Percentiles rank a stretch among this genome's conserved stretches.
Conservation (phyloP, 2,329 filamentous ascomycete species). For the Bretziella fagacearum region DNA sequence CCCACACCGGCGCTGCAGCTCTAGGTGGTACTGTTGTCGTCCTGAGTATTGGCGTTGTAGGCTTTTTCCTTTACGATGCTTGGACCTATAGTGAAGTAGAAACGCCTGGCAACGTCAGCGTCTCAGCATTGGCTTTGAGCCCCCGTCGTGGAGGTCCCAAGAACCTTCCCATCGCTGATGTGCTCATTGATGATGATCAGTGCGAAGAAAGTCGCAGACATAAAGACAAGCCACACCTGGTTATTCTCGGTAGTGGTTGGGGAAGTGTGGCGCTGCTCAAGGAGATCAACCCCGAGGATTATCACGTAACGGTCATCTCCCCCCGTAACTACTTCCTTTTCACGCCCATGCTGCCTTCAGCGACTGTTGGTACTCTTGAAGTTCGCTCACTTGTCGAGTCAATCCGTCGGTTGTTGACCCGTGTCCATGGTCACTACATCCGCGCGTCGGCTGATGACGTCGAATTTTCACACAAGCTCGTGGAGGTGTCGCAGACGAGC, state of each 20-base stretch:
- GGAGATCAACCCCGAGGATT: conserved; percentile 74
- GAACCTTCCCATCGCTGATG: conserved; percentile 80
- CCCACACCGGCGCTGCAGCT: conserved; percentile 53
- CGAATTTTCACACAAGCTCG: conserved; percentile 77
- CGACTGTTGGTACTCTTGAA: conserved; percentile 88
- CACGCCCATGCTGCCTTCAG: conserved; percentile 93
- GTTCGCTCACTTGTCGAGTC: conserved; percentile 84
- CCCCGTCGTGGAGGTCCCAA: conserved; percentile 79
- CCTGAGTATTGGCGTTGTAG: conserved; percentile 50
- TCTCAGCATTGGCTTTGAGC: conserved; percentile 69
- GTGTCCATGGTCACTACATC: conserved; percentile 74
- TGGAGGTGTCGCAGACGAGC: conserved; percentile 67
- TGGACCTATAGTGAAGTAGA: conserved; percentile 67
- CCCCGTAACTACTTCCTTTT: conserved; percentile 96
- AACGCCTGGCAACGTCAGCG: conserved; percentile 52
- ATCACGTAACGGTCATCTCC: conserved; percentile 88
- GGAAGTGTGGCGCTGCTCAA: conserved; percentile 85
- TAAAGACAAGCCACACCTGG: conserved; percentile 81
- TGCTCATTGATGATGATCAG: conserved; percentile 79
- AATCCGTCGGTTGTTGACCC: conserved; percentile 64
- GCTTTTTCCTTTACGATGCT: conserved; percentile 88
- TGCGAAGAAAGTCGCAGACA: conserved; percentile 47
- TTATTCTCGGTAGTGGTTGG: conserved; percentile 90
- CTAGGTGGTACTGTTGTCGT: conserved; percentile 62
- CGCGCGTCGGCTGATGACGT: conserved; percentile 76